Evolutionary conservation across 768 basidiomycete species (phyloP).

Genomic region (Naganishia friedmannii): DNA sequence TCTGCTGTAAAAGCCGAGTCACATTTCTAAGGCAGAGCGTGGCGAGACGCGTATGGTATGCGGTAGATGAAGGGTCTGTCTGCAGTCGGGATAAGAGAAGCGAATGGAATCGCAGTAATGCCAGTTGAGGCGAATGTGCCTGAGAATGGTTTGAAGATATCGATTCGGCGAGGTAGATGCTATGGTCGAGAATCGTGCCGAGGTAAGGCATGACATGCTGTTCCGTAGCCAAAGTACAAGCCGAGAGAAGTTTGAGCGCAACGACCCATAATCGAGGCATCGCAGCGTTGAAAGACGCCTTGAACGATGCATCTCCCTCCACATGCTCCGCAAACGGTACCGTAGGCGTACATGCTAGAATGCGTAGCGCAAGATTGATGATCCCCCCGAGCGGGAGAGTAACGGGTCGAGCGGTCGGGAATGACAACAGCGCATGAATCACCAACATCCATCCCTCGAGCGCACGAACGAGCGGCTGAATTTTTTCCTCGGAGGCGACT

Average conservation of each 20-base stretch:
- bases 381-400: constrained; percentile 48
- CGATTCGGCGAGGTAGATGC: constrained; percentile 44
- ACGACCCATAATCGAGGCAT: constrained; percentile 32
- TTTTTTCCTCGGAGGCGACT: constrained; percentile 1
- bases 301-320: constrained; percentile 1
- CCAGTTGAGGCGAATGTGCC: constrained; percentile 31
- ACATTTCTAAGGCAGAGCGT: constrained; percentile 35
- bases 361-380: constrained; percentile 43
- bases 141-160: constrained; percentile 29
- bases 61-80: constrained; percentile 38
- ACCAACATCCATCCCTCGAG: constrained; percentile 14
- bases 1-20: constrained; percentile 28
- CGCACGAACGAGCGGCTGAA: constrained; percentile 3
- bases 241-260: constrained; percentile 15
- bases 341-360: constrained; percentile 41
- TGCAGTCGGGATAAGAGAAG: constrained; percentile 32
- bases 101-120: constrained; percentile 40
- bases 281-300: constrained; percentile 13
- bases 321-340: constrained; percentile 29
- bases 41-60: constrained; percentile 43
- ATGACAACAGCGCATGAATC: constrained; percentile 22
- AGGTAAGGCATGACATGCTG: constrained; percentile 49
- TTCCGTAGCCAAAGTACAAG: constrained; percentile 32
- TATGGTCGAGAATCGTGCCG: constrained; percentile 45
- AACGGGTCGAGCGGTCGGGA: constrained; percentile 45